These are phyloP conservation scores for Simmondsia chinensis DNA, from an alignment of 148 eudicot species.

Conservation along the genomic window DNA sequence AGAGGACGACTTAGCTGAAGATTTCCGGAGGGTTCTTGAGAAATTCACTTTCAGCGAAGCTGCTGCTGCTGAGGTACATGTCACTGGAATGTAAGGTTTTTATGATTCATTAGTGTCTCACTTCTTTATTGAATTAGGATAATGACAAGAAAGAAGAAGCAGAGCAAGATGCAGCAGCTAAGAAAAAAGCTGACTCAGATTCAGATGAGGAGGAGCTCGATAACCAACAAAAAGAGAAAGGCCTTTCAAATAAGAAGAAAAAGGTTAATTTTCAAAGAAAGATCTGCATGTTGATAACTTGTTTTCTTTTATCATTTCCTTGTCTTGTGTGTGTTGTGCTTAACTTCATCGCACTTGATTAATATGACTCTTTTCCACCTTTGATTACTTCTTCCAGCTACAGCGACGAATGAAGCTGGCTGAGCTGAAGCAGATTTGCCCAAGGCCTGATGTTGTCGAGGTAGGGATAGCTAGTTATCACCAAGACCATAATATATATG, in stretches of 20 bases:
- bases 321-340: not conserved
- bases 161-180: constrained; percentile 39
- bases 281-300: no score
- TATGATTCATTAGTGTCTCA: not conserved
- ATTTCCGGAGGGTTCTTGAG: constrained; percentile 68
- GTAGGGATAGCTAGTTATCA: constrained; percentile 18
- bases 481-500: no score
- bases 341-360: no score
- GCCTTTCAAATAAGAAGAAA: constrained; percentile 85
- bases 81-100: not conserved
- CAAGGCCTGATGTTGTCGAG: constrained; percentile 96
- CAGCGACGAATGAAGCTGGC: constrained; percentile 97
- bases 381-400: constrained; percentile 35
- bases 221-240: constrained; percentile 64
- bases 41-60: constrained; percentile 51
- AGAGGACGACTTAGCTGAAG: constrained; percentile 56
- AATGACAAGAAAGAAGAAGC: constrained; percentile 59
- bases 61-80: constrained; percentile 52
- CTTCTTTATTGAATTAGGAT: constrained; percentile 28
- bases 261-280: no score
- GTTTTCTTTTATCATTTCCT: not conserved
- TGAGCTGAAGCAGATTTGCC: constrained; percentile 75
- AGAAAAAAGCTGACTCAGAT: constrained; percentile 84
- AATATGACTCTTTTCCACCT: not conserved
- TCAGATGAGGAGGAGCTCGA: constrained; percentile 94